A percentile compares a stretch with the other conserved stretches of the same genome.
Conservation (phyloP, 768 basidiomycete genomes). For the Lentinula sp. region DNA sequence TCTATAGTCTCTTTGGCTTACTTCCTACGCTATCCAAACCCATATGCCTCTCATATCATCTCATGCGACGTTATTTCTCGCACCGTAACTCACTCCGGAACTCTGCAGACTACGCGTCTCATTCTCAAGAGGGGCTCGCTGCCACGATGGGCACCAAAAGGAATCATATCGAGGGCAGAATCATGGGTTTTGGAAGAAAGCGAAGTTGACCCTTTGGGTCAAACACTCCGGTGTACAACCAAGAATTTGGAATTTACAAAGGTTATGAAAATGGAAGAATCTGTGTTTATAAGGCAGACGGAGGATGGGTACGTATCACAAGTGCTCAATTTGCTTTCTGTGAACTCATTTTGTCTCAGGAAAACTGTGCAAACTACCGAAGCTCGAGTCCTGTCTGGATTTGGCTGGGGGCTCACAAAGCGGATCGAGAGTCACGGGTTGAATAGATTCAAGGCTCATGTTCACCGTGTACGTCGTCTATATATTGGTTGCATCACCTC, state of each 20-base stretch:
- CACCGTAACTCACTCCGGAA: constrained; percentile 61
- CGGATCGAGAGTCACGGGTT: constrained; percentile 84
- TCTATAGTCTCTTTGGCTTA: constrained; percentile 89
- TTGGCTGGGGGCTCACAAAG: constrained; percentile 88
- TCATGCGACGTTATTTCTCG: constrained; percentile 96
- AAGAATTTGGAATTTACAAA: constrained; percentile 93
- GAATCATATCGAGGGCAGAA: constrained; percentile 79
- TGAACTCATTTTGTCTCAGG: constrained; percentile 26
- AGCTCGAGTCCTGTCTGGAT: constrained; percentile 79
- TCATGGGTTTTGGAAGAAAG: constrained; percentile 95
- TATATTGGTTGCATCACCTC: not conserved
- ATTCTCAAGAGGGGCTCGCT: constrained; percentile 90
- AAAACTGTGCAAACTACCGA: constrained; percentile 84
- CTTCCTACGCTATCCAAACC: constrained; percentile 94
- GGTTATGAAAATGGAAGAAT: constrained; percentile 89
- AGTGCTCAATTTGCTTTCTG: not conserved
- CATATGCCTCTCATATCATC: constrained; percentile 87
- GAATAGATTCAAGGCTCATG: constrained; percentile 78
- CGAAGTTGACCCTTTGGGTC: constrained; percentile 82
- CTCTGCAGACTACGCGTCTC: constrained; percentile 81
- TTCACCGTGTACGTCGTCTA: constrained; percentile 61
- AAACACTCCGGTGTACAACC: constrained; percentile 71
- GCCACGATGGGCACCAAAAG: constrained; percentile 85
- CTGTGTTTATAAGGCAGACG: constrained; percentile 62
- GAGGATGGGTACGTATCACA: constrained; percentile 56